Evolutionary conservation across 2,329 filamentous ascomycete genomes (phyloP).

Genomic region (Botrytis aclada): DNA sequence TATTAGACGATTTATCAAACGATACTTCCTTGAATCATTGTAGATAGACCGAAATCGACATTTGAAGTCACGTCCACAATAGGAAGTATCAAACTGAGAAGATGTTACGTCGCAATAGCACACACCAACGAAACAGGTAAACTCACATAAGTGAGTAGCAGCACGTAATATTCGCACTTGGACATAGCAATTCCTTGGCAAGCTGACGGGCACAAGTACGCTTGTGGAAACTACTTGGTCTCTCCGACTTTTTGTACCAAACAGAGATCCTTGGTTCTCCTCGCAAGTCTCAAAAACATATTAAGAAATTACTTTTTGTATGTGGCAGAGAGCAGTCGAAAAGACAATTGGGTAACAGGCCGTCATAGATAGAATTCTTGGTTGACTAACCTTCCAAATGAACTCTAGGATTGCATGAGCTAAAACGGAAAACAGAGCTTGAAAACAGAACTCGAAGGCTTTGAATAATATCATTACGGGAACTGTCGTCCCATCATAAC

Average conservation of each 20-base stretch:
- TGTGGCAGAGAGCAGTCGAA: background rate
- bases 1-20: background rate
- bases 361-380: background rate
- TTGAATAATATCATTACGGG: background rate
- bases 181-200: background rate
- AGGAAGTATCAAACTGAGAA: background rate
- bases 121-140: background rate
- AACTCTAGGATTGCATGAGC: background rate
- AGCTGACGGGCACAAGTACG: background rate
- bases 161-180: background rate
- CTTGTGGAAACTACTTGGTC: background rate
- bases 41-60: background rate
- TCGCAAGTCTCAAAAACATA: background rate
- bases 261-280: background rate
- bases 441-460: background rate
- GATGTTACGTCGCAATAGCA: background rate
- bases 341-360: background rate
- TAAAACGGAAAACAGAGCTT: background rate
- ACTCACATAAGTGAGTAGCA: background rate
- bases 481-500: background rate
- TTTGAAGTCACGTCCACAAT: background rate
- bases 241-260: background rate
- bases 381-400: background rate
- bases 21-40: background rate
- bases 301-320: fast-evolving